phyloP scores from a whole-genome alignment of 345 rosid species.

The Populus alba region DNA sequence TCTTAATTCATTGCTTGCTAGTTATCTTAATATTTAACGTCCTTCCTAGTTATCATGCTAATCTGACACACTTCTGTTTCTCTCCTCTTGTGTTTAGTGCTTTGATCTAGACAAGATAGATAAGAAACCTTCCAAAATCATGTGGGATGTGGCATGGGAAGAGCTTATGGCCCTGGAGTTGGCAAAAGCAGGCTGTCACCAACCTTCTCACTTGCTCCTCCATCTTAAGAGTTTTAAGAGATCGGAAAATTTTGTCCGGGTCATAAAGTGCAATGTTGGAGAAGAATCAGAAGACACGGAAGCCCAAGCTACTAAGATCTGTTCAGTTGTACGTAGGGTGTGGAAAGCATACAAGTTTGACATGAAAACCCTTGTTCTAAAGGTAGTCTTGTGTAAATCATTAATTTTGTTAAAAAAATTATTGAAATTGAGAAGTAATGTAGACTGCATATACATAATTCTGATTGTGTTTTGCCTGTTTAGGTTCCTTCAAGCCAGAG shows the following conservation, averaged over 20 bases:
- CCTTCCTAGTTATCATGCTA: background rate
- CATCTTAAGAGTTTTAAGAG: constrained; percentile 78
- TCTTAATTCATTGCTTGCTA: background rate
- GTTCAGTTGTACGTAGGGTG: constrained; percentile 75
- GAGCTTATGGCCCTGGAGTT: constrained; percentile 91
- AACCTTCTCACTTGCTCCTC: constrained; percentile 83
- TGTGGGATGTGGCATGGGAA: constrained; percentile 98
- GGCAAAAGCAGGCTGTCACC: constrained; percentile 75
- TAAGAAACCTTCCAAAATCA: constrained; percentile 83
- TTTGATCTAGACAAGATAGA: constrained; percentile 72
- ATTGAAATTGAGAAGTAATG: background rate
- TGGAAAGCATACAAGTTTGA: constrained; percentile 78
- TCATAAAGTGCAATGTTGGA: constrained; percentile 71
- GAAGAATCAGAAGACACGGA: constrained; percentile 52
- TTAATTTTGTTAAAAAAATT: background rate
- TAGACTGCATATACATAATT: background rate
- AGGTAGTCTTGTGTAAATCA: constrained; percentile 43
- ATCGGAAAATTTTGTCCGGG: constrained; percentile 84
- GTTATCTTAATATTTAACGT: background rate
- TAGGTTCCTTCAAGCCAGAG: constrained; percentile 98
- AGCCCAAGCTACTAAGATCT: constrained; percentile 83
- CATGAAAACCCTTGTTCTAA: constrained; percentile 52
- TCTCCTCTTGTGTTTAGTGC: constrained; percentile 49
- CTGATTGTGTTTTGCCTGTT: background rate
- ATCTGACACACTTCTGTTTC: background rate